Evolutionary conservation across 1,139 yeast species (phyloP), one percentile per base, ranked within the genome.

Genomic region (Yamadazyma diospyri): DNA sequence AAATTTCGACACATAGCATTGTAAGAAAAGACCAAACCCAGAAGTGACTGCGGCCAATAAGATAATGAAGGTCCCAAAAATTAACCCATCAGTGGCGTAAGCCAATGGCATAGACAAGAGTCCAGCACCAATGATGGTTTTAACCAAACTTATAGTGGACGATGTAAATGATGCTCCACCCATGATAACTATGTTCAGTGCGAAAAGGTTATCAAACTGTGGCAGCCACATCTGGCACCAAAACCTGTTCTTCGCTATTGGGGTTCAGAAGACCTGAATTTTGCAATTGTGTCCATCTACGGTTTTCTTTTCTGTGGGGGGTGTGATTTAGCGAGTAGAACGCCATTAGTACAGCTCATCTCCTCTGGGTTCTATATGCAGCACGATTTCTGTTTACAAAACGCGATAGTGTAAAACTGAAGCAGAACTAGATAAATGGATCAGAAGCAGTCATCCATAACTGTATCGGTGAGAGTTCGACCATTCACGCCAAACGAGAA

Each of bases 31-130:
- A 0, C 98, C 98, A 47, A 72, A 75, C 0, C 85, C 86, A 2
- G 95, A 80, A 0, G 95, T 76, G 2, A 74, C 20, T 0, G 94
- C 97, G 0, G 96, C 94, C 10, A 86, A 40, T 1, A 81, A 15
- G 10, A 88, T 73, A 31, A 88, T 71, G 8, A 73, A 36, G 0
- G 76, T 51, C 0, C 97, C 98, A 21, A 81, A 60, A 1, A 81
- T 45, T 3, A 88, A 56, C 2, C 97, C 96, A 53, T 89, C 94
- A n/a, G 89, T 78, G 35, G 78, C 70, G 55, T 85, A 82, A 0
- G 97, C 95, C 49, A 75, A 81, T 1, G 98, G 97, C 67, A 94
- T 81, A 11, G 97, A 95, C 36, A 92, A 72, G 45, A 92, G 73
- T 0, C 98, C 98, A 0, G 98, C 96, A 3, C 97, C 95, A 12